Evolutionary conservation across 257 asterid species (phyloP).

Genomic region (Solanum lignicaule): DNA sequence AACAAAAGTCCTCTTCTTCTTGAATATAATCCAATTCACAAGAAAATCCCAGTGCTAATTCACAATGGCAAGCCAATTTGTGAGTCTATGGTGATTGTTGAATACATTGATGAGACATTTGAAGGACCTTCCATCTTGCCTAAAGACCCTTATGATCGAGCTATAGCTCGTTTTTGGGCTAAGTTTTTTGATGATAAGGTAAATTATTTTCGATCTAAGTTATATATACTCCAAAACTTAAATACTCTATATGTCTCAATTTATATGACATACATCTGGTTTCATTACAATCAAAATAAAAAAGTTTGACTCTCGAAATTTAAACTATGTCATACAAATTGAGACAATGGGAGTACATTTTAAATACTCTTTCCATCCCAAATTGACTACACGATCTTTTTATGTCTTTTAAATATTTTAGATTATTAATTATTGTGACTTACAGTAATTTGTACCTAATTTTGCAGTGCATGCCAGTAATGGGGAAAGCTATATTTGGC

Average conservation of each 20-base stretch:
- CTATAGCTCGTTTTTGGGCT: neutral
- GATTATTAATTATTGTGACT: neutral
- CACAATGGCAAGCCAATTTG: neutral
- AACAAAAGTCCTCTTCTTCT: neutral
- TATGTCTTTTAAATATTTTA: neutral
- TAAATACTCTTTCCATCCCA: neutral
- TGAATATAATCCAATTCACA: neutral
- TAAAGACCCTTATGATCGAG: neutral
- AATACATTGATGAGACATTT: neutral
- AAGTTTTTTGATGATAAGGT: neutral
- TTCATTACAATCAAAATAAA: too few species aligned
- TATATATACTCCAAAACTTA: too few species aligned
- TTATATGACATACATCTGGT: too few species aligned
- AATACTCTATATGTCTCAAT: too few species aligned
- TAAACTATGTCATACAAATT: too few species aligned
- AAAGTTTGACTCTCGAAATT: too few species aligned
- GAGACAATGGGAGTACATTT: too few species aligned
- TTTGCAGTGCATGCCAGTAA: neutral
- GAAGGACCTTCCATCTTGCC: neutral
- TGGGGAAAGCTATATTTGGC: neutral
- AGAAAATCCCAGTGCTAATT: neutral
- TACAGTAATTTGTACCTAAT: fast-evolving
- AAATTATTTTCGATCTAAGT: too few species aligned
- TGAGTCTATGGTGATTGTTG: neutral
- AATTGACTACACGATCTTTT: fast-evolving